Conservation (phyloP, 192 early-diverging fungal species). For the Chytriomyces hyalinus region DNA sequence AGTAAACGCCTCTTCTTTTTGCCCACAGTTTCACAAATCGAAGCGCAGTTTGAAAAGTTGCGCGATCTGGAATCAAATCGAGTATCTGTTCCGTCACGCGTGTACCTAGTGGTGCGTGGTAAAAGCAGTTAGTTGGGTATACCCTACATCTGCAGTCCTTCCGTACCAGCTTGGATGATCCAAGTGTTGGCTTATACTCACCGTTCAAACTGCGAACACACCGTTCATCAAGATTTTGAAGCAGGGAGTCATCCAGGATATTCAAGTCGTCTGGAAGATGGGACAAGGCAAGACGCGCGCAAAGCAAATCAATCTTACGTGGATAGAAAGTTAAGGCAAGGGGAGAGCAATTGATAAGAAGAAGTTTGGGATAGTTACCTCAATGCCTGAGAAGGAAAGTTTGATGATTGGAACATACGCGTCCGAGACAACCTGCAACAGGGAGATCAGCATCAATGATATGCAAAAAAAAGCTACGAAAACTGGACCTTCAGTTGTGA, state of each 20-base stretch:
- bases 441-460: too few relatives aligned
- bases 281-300: not conserved
- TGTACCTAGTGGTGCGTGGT: too few relatives aligned
- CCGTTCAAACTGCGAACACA: slow-evolving; percentile 85
- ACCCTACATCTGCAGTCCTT: too few relatives aligned
- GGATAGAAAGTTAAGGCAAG: not conserved
- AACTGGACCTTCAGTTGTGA: slow-evolving; percentile 59
- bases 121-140: too few relatives aligned
- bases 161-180: too few relatives aligned
- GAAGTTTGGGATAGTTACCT: slow-evolving; percentile 57
- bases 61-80: slow-evolving; percentile 86
- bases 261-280: slow-evolving; percentile 75
- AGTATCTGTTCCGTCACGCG: slow-evolving; percentile 96
- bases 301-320: slow-evolving; percentile 8
- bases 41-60: slow-evolving; percentile 83
- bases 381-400: slow-evolving; percentile 87
- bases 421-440: slow-evolving; percentile 70
- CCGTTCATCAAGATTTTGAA: slow-evolving; percentile 77
- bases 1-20: slow-evolving; percentile 89
- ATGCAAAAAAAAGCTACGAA: too few relatives aligned
- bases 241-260: slow-evolving; percentile 72
- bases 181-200: slow-evolving; percentile 43
- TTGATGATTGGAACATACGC: slow-evolving; percentile 95
- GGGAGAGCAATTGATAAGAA: not conserved
- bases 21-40: slow-evolving; percentile 97